A percentile compares a stretch with the other conserved stretches of the same genome.
phyloP scores from a whole-genome alignment of 2,329 filamentous ascomycete genomes.

The Diplocarpon rosae region DNA sequence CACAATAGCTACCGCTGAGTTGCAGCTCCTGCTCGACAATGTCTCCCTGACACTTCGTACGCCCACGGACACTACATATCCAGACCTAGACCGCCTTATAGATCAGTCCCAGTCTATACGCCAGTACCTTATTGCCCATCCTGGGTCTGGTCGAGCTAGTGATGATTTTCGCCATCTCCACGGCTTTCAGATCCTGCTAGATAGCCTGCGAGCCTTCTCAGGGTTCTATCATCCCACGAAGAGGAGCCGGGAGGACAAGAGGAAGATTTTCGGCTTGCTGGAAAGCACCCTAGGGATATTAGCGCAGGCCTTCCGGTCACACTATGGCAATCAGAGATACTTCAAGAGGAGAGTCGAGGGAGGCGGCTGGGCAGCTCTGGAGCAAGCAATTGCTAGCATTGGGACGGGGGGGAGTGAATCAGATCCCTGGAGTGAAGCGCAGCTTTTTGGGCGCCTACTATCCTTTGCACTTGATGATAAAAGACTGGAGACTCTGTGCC shows the following conservation, averaged over 20 bases:
- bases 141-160: slow-evolving; percentile 42
- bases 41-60: slow-evolving; percentile 28
- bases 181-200: slow-evolving; percentile 67
- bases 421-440: slow-evolving; percentile 56
- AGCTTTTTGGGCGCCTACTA: slow-evolving; percentile 73
- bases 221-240: slow-evolving; percentile 64
- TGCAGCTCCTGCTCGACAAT: slow-evolving; percentile 42
- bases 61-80: slow-evolving; percentile 17
- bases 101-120: slow-evolving; percentile 23
- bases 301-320: slow-evolving; percentile 53
- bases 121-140: slow-evolving; percentile 31
- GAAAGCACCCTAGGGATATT: slow-evolving; percentile 64
- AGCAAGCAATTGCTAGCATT: slow-evolving; percentile 60
- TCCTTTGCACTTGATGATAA: slow-evolving; percentile 74
- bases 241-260: slow-evolving; percentile 50
- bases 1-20: slow-evolving; percentile 49
- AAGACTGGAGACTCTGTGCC: slow-evolving; percentile 58
- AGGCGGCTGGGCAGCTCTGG: slow-evolving; percentile 68
- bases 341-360: slow-evolving; percentile 67
- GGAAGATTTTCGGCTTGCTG: slow-evolving; percentile 55
- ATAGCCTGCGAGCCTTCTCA: slow-evolving; percentile 57
- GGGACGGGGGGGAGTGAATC: slow-evolving; percentile 53
- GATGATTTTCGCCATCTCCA: slow-evolving; percentile 74
- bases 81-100: slow-evolving; percentile 27
- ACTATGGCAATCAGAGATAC: slow-evolving; percentile 79